Conservation (phyloP, 495 filamentous ascomycete genomes). For the Trichoderma asperelloides region DNA sequence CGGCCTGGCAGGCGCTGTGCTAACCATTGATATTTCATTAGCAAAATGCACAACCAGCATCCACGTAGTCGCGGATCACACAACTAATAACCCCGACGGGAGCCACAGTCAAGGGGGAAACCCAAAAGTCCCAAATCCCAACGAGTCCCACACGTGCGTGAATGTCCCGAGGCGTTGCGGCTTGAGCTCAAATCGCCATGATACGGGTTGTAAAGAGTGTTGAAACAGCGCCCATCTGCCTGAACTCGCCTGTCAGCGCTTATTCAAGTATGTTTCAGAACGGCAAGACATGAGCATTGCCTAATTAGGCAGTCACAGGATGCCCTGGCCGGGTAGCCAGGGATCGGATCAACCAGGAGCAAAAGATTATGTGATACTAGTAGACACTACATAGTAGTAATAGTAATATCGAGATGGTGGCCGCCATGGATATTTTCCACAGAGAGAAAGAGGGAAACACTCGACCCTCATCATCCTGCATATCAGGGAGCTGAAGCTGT, state of each 20-base stretch:
- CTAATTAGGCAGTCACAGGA: background rate
- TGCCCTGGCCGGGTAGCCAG: background rate
- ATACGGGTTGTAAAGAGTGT: background rate
- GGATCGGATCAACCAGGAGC: background rate
- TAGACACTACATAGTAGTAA: background rate
- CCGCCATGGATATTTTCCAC: background rate
- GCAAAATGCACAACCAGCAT: too few species aligned
- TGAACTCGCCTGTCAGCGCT: background rate
- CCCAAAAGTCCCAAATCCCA: too few species aligned
- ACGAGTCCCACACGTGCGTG: too few species aligned
- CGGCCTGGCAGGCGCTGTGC: too few species aligned
- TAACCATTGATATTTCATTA: too few species aligned
- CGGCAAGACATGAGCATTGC: background rate
- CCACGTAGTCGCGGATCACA: too few species aligned
- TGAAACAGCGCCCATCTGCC: background rate
- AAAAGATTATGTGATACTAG: background rate
- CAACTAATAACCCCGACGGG: too few species aligned
- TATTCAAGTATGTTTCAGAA: background rate
- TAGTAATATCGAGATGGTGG: background rate
- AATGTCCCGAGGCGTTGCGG: too few species aligned
- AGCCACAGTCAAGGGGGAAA: too few species aligned
- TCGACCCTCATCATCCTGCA: background rate
- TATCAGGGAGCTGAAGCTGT: background rate
- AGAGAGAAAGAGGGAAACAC: background rate
- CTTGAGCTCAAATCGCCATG: too few species aligned